Conservation (phyloP, 75 land plant genomes). For the Pinus tabuliformis region DNA sequence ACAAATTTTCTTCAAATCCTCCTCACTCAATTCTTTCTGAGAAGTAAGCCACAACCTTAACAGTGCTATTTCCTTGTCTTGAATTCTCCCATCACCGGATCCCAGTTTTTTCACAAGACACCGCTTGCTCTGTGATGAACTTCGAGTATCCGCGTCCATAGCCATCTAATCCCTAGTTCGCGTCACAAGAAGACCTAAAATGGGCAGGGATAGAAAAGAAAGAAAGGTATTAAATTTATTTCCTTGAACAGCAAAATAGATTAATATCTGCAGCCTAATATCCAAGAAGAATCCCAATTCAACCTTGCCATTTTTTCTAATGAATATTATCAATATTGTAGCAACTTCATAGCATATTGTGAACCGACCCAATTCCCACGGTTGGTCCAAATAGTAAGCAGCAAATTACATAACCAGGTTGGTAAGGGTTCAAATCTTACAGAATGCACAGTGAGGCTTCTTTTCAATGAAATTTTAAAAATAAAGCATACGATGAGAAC, state of each 20-base stretch:
- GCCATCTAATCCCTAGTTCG: not conserved
- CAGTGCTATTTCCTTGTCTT: slow-evolving; percentile 23
- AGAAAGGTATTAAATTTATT: not conserved
- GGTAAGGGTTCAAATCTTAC: not conserved
- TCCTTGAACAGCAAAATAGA: not conserved
- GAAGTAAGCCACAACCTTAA: slow-evolving; percentile 29
- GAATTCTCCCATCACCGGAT: slow-evolving; percentile 28
- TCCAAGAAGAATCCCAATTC: not conserved
- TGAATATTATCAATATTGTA: too few relatives aligned
- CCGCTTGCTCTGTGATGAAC: not conserved
- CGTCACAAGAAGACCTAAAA: not conserved
- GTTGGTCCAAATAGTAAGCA: not conserved
- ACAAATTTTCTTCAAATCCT: slow-evolving; percentile 36
- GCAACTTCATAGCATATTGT: too few relatives aligned
- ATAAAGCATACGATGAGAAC: not conserved
- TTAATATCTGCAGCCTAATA: not conserved
- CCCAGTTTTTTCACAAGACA: slow-evolving; percentile 19
- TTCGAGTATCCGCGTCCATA: not conserved
- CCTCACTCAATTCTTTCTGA: slow-evolving; percentile 26
- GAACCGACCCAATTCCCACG: not conserved
- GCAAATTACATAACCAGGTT: not conserved
- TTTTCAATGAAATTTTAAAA: not conserved
- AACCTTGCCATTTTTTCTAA: too few relatives aligned
- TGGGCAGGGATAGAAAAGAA: not conserved
- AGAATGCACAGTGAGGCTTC: not conserved